Percentiles rank a stretch among this genome's conserved stretches.
These are phyloP conservation scores for Fusarium globosum DNA, from an alignment of 2,329 filamentous ascomycete genomes.

Conservation along the genomic window DNA sequence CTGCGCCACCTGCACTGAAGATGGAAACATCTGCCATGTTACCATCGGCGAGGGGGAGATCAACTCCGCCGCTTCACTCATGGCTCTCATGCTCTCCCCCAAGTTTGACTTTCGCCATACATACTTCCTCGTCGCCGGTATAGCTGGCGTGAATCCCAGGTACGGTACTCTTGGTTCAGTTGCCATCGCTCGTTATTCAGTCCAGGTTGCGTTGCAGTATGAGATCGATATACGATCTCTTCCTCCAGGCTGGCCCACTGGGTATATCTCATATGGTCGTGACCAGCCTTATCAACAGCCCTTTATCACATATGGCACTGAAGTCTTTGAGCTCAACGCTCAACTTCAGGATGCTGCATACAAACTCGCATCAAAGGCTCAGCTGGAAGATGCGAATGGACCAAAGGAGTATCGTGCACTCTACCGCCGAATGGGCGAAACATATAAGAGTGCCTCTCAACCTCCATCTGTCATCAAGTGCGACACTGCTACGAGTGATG, in stretches of 20 bases:
- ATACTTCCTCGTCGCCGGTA: slow-evolving; percentile 79
- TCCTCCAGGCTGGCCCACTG: slow-evolving; percentile 71
- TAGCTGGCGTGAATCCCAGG: slow-evolving; percentile 79
- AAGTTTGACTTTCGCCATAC: slow-evolving; percentile 73
- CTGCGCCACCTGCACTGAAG: slow-evolving; percentile 70
- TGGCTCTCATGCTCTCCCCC: slow-evolving; percentile 69
- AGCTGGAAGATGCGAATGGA: slow-evolving; percentile 61
- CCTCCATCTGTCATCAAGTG: slow-evolving; percentile 70
- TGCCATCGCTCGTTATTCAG: slow-evolving; percentile 74
- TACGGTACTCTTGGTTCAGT: slow-evolving; percentile 73
- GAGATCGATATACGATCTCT: slow-evolving; percentile 79
- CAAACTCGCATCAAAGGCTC: slow-evolving; percentile 61
- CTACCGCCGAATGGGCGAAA: slow-evolving; percentile 58
- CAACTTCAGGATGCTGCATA: slow-evolving; percentile 66
- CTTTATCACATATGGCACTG: slow-evolving; percentile 70
- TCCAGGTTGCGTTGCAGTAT: slow-evolving; percentile 81
- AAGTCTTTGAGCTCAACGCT: slow-evolving; percentile 75
- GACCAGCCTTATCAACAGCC: slow-evolving; percentile 67
- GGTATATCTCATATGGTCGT: slow-evolving; percentile 75
- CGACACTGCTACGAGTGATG: slow-evolving; percentile 76
- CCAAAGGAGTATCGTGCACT: slow-evolving; percentile 65
- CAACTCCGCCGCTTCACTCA: slow-evolving; percentile 76
- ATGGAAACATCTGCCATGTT: slow-evolving; percentile 73
- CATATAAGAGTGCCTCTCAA: slow-evolving; percentile 56
- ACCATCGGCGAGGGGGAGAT: slow-evolving; percentile 77